Evolutionary conservation across 2,329 filamentous ascomycete species (phyloP), one percentile per base, ranked within the genome.

Genomic region (Moelleriella libera): DNA sequence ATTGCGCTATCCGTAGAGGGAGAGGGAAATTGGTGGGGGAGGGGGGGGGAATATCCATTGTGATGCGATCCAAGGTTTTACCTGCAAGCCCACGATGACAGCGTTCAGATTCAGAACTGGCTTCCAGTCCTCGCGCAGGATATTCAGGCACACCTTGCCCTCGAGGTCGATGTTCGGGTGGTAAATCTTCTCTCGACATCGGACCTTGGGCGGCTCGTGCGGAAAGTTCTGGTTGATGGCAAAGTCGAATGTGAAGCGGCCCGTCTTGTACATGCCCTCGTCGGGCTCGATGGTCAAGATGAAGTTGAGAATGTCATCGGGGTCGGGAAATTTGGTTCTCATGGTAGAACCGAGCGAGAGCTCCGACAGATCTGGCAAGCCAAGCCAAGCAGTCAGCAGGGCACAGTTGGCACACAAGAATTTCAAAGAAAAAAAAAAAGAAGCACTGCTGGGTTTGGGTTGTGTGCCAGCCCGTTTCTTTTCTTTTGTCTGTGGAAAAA

Each of bases 141-240:
- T 98, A 65, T 98, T 98, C 60, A 98, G 69, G 71, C 92, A 98
- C 52, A 98, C 89, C 63, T 98, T 98, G 57, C 92, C 92, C 63
- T 97, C 88, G 41, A 95, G 76, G 61, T 98, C 92, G 63, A 98
- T 98, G 67, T 98, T 98, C 5, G 92, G 92, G 64, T 98, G 92
- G 70, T 98, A 98, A 58, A 98, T 97, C 74, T 95, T 97, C 68
- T 98, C 87, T 56, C 82, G 85, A 70, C 92, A 97, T 61, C 86
- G 92, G 57, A 98, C 92, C 69, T 97, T 97, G 21, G 92, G 92
- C 52, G 92, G 89, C 64, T 97, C 89, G 69, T 97, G 92, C 0
- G 92, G 92, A 68, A 95, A 98, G 70, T 85, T 92, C 62, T 90
- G 85, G 66, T 87, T 88, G 70, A 98, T 94, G 53, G 79, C 78